Percentiles rank a stretch among this genome's conserved stretches.
Conservation (phyloP, 192 early-diverging fungal species). For the Borealophlyctis nickersoniae region DNA sequence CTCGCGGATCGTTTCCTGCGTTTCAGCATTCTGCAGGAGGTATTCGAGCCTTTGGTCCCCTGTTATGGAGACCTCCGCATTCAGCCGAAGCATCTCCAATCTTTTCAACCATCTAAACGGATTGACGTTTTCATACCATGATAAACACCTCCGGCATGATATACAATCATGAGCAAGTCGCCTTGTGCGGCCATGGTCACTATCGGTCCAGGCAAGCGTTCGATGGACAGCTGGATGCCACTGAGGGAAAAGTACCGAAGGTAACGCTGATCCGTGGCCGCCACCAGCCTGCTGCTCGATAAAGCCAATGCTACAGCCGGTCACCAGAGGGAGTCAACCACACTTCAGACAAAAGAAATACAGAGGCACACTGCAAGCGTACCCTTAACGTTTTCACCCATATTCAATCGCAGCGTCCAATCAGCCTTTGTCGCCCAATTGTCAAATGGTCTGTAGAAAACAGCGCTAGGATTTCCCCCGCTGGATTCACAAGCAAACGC, state of each 20-base stretch:
- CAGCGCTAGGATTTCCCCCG: conserved; percentile 47
- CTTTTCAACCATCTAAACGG: conserved; percentile 4
- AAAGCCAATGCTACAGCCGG: conserved; percentile 73
- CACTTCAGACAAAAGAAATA: too few species aligned
- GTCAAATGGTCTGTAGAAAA: conserved; percentile 72
- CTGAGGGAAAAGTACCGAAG: conserved; percentile 75
- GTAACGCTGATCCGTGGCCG: conserved; percentile 69
- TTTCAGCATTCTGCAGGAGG: conserved; percentile 59
- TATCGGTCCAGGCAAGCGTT: conserved; percentile 54
- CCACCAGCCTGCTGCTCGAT: conserved; percentile 63
- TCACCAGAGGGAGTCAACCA: conserved; percentile 2
- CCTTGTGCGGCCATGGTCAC: conserved; percentile 40
- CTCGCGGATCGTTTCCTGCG: conserved; percentile 46
- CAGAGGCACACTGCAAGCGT: conserved; percentile 5
- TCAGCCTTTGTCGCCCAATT: conserved; percentile 68
- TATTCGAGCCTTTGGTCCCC: conserved; percentile 57
- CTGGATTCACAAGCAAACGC: conserved; percentile 65
- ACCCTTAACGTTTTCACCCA: conserved; percentile 66
- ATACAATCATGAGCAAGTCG: conserved; percentile 43
- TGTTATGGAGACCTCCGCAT: not conserved
- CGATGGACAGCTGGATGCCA: conserved; percentile 75
- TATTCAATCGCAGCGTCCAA: conserved; percentile 70
- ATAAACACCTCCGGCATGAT: conserved; percentile 45
- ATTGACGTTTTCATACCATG: conserved; percentile 29
- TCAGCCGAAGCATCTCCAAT: not conserved